Percentiles rank a stretch among this genome's conserved stretches.
These are phyloP conservation scores for Dipteronia sinensis DNA, from an alignment of 345 rosid species.

Conservation along the genomic window DNA sequence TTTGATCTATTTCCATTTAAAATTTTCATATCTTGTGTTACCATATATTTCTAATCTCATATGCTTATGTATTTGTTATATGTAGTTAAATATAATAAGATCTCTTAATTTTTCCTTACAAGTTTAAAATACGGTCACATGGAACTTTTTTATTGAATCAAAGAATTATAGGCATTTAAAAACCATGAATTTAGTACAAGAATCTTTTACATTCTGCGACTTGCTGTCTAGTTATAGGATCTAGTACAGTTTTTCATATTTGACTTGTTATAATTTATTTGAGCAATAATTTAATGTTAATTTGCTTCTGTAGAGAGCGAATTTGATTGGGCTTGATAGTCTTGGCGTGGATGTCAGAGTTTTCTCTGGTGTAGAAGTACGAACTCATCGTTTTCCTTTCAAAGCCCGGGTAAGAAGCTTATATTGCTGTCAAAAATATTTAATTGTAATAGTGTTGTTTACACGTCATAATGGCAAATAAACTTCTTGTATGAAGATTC, in stretches of 20 bases:
- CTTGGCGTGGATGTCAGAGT: slow-evolving; percentile 91
- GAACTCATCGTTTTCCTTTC: slow-evolving; percentile 93
- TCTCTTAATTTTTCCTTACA: neutral
- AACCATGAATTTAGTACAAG: neutral
- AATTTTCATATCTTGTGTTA: too few relatives aligned
- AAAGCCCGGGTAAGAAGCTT: slow-evolving; percentile 58
- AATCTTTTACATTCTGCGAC: neutral
- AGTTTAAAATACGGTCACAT: too few relatives aligned
- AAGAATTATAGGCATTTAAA: neutral
- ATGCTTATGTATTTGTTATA: too few relatives aligned
- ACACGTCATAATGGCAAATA: neutral
- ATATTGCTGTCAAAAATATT: neutral
- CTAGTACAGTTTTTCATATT: neutral
- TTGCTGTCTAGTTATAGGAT: neutral
- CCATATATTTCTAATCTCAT: too few relatives aligned
- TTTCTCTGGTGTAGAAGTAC: slow-evolving; percentile 65
- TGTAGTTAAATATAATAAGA: too few relatives aligned
- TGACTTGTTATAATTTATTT: slow-evolving; percentile 6
- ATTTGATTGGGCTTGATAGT: slow-evolving; percentile 83
- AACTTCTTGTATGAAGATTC: neutral
- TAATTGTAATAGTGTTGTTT: neutral
- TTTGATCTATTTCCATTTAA: too few relatives aligned
- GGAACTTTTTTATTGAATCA: neutral
- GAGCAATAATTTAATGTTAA: slow-evolving; percentile 12
- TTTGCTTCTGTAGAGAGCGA: slow-evolving; percentile 54